Evolutionary conservation across 2,329 filamentous ascomycete genomes (phyloP), one percentile per base, ranked within the genome.

Genomic region (Fusarium succisae): DNA sequence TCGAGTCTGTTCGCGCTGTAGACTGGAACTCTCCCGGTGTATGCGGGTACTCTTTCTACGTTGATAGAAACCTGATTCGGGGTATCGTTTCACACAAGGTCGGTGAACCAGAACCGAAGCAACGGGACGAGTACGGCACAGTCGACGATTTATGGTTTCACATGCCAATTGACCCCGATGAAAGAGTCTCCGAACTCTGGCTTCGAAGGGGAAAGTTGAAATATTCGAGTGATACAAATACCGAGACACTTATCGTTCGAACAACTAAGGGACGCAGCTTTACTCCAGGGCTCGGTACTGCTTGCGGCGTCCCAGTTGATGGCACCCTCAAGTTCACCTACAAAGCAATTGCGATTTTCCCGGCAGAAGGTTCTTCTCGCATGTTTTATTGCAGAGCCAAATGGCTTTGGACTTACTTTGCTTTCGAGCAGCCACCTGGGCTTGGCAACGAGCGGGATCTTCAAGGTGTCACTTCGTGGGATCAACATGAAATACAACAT

Each of bases 21-120:
- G 58, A 62, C 4, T 56, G 48, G 59, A 62, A 56, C 32, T 5
- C 30, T 10, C n/a, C 59, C 0, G 20, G 9, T 0, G 11, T 13
- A 1, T 44, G 38, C n/a, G 58, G 58, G 0, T 61, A 61, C 37
- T 57, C 53, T 5, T 39, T 65, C 11, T 26, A 22, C 2, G 6
- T 47, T 0, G 1, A 4, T 0, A 0, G 0, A 0, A 2, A 9
- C 8, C 6, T 35, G 7, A 4, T 66, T 9, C 48, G 30, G 0
- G 30, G 48, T 13, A 48, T 64, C 1, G 20, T 64, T n/a, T 4
- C 22, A 1, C 26, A 64, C 12, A 48, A 43, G 2, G 2, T 8
- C 3, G 37, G 63, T 6, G 59, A 66, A 9, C 8, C 38, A 12
- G 9, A 20, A 0, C 11, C 43, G 1, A 3, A 6, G 2, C 6